Base-by-base conservation (phyloP, 768 basidiomycete genomes). In the Pulveroboletus sp. region DNA sequence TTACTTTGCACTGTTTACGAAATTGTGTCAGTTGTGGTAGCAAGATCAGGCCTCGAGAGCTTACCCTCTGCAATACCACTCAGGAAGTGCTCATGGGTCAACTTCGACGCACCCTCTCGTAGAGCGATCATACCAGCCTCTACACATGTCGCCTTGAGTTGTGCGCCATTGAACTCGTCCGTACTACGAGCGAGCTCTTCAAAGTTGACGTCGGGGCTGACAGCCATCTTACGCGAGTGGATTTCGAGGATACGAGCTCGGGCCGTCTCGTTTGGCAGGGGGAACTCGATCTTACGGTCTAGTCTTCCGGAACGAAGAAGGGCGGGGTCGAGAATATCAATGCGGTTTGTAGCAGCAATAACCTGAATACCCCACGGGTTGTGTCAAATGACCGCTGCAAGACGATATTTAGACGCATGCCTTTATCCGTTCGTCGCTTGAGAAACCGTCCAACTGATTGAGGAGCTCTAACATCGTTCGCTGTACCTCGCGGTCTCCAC, bases 61-160 rank as follows among this genome's bases (percentile, higher is more conserved):
- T 54, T 55, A 85, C 88, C 89, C 73, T 93, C 89, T 37, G 90
- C 80, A 51, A 93, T 90, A 44, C 90, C 92, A 62, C 86, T 90
- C 65, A 97, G 72, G 79, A 96, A 98, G 68, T 98, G 93, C 68
- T 99, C 96, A 59, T 98, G 95, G 27, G 80, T 83, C 49, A 97
- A 71, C 68, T 86, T 86, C 14, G 82, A 82, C 14, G 93, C 91
- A 28, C 94, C 94, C 69, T 97, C 94, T 57, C 96, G 76, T 36
- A 98, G 72, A 7, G 95, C 91, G 62, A 98, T 96, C 96, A 99
- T 99, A 51, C 96, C 96, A 36, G 96, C 96, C 72, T 99, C 96
- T 1, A 99, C 96, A 70, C 95, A 98, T 3, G 96, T 94, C 1
- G 95, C 96, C 74, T 97, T 96, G 61, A 96, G 71, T 67, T 93